Conservation (phyloP, 306 rosid genomes). For the Trichosanthes cucumerina region DNA sequence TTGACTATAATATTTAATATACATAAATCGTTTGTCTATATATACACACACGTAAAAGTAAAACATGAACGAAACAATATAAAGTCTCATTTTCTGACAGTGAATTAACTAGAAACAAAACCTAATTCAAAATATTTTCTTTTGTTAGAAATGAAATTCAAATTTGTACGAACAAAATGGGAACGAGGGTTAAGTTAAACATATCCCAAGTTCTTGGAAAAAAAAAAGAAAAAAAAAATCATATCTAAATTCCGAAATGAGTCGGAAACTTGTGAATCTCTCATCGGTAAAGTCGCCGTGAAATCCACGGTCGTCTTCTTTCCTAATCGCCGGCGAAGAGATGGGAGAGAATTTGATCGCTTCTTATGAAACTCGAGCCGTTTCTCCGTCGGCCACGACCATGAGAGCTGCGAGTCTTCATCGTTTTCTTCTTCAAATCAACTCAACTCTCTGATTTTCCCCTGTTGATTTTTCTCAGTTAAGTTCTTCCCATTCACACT, state of each 20-base stretch:
- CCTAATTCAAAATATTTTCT: too few species aligned
- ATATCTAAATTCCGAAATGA: not conserved
- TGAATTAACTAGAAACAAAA: too few species aligned
- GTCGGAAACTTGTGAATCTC: not conserved
- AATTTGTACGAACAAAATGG: too few species aligned
- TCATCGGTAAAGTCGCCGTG: not conserved
- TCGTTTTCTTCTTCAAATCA: not conserved
- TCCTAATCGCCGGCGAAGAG: not conserved
- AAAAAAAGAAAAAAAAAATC: too few species aligned
- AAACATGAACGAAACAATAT: too few species aligned
- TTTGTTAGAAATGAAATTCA: too few species aligned
- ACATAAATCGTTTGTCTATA: too few species aligned
- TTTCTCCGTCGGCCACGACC: not conserved
- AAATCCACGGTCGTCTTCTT: not conserved
- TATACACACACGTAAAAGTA: too few species aligned
- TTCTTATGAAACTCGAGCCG: not conserved
- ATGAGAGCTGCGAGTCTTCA: not conserved
- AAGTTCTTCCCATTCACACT: not conserved
- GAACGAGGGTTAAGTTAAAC: too few species aligned
- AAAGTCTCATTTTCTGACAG: too few species aligned
- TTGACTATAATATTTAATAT: too few species aligned
- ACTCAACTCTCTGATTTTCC: not conserved
- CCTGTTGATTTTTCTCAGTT: not conserved
- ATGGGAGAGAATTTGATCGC: not conserved
- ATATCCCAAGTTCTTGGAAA: too few species aligned